phyloP scores from a whole-genome alignment of 352 stramenopile species.

The Phytophthora fragariaefolia region DNA sequence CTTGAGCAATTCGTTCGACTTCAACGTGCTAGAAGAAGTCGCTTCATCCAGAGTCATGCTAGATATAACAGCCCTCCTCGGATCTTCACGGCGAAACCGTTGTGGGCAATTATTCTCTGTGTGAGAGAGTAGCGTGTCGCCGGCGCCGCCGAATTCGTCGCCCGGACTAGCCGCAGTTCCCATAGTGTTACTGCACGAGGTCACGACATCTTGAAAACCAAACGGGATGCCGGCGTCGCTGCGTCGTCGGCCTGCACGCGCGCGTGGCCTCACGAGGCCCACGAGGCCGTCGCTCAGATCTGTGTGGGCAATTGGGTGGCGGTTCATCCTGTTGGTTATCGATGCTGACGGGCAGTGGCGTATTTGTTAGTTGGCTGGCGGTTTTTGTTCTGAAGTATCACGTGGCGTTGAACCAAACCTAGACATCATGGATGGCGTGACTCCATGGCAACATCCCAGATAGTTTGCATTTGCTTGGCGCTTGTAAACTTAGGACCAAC shows the following conservation, averaged over 20 bases:
- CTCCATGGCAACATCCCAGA: no score
- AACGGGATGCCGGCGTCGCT: background rate
- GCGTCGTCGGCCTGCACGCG: background rate
- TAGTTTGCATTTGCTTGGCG: no score
- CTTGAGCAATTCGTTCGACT: background rate
- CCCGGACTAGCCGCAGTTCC: background rate
- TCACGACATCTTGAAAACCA: background rate
- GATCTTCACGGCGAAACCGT: background rate
- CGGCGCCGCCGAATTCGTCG: background rate
- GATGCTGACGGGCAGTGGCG: no score
- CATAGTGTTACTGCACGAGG: background rate
- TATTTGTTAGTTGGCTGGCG: no score
- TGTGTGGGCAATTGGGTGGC: conserved; percentile 2
- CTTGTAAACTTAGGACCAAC: no score
- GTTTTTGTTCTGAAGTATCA: no score
- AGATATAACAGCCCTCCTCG: background rate
- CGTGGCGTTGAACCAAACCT: no score
- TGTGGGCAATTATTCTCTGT: background rate
- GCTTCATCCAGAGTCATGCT: background rate
- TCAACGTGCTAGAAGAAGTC: background rate
- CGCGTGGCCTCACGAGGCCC: conserved; percentile 2
- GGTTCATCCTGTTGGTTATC: no score
- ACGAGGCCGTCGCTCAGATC: conserved; percentile 10
- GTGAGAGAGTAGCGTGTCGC: background rate
- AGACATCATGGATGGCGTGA: no score